These are phyloP conservation scores for Herpetomonas samuelpessoai DNA, from an alignment of 208 protist genomes.

Conservation along the genomic window DNA sequence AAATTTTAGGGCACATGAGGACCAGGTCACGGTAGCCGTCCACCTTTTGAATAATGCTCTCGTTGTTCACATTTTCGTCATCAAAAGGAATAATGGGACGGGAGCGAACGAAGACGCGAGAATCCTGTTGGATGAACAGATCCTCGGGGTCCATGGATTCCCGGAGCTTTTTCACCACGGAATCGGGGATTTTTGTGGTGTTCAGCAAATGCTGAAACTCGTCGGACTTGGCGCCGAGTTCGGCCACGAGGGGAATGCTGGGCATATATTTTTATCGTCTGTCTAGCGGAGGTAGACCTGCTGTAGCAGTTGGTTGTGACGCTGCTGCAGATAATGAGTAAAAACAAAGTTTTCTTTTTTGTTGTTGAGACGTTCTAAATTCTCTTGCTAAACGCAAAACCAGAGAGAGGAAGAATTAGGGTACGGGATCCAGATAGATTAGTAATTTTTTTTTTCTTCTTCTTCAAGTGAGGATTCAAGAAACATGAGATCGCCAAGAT, in stretches of 20 bases:
- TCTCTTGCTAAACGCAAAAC: conserved; percentile 12
- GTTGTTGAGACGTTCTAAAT: conserved; percentile 4
- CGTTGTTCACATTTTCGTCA: conserved; percentile 57
- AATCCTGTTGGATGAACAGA: conserved; percentile 78
- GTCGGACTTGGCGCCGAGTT: conserved; percentile 75
- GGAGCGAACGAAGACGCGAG: conserved; percentile 82
- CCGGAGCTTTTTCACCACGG: conserved; percentile 56
- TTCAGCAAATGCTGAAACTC: conserved; percentile 86
- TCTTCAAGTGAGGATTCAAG: too few species aligned
- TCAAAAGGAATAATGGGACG: conserved; percentile 84
- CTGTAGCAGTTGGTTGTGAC: background rate
- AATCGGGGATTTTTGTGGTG: conserved; percentile 43
- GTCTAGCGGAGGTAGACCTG: background rate
- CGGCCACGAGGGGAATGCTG: conserved; percentile 80
- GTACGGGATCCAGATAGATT: too few species aligned
- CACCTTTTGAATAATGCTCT: conserved; percentile 80
- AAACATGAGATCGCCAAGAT: too few species aligned
- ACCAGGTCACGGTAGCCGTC: conserved; percentile 70
- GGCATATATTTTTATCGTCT: conserved; percentile 44
- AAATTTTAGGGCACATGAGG: conserved; percentile 84
- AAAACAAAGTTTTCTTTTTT: conserved; percentile 3
- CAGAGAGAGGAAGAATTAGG: background rate
- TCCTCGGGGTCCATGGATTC: conserved; percentile 61
- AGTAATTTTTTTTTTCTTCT: too few species aligned
- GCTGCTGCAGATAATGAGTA: background rate